Evolutionary conservation across 1,139 yeast genomes (phyloP), one percentile per base, ranked within the genome.

Genomic region (Blastobotrys aristatus): DNA sequence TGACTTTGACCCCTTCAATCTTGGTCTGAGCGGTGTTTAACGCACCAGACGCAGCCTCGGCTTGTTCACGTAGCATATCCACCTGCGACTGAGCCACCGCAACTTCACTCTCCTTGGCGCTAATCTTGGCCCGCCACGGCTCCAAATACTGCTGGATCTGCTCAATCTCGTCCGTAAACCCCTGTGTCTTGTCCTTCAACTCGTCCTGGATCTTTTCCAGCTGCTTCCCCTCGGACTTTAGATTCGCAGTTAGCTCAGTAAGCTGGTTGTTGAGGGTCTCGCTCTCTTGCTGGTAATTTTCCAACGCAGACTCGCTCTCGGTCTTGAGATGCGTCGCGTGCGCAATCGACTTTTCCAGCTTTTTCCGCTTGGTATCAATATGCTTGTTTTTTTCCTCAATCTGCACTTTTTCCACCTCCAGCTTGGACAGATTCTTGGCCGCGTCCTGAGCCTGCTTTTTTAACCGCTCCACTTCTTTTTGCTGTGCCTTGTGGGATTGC

Each of bases 51-150:
- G 75, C 67, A 16, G 70, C 71, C 0, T 65, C 63, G 42, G 73
- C 70, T 54, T 80, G 78, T 31, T 74, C 77, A 29, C 69, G 65
- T 13, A 85, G 62, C 65, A 88, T 73, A 37, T 79, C 79, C 16
- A 86, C 74, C 51, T 83, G 81, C 7, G 90, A 79, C 47, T 77
- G 74, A 1, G 82, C 77, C 34, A 87, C 74, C 44, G 80, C 77
- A 8, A 86, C 76, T 39, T 80, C 79, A 24, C 87, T 78, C 52
- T 80, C 81, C 50, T 83, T 84, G 22, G 76, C 75, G 51, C 79
- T 81, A 34, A 89, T 70, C 55, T 80, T 76, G 31, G 76, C 81
- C 52, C 79, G 80, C 94, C 95, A 89, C 0, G 98, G 98, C 53
- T 86, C 92, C 7, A 89, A 67, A 53, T 82, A 72, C 8, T 73